Base-by-base conservation (phyloP, 1,284 basidiomycete genomes). In the Trichosporon sp. region DNA sequence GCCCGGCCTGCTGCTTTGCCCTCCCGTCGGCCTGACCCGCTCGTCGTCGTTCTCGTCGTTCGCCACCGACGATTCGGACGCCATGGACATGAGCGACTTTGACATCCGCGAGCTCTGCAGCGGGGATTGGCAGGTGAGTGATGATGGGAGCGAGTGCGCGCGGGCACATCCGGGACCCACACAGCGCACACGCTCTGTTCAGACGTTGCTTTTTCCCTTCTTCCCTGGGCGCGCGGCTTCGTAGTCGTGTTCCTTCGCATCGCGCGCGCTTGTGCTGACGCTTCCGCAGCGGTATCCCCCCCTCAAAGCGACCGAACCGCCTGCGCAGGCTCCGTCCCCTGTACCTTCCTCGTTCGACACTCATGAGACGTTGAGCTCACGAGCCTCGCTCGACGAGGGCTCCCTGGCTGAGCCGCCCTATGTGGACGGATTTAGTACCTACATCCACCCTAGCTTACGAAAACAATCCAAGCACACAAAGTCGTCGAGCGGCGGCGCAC, bases 351-450 rank as follows among this genome's bases (percentile, higher is more conserved):
- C 56, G 56, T 31, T 60, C 56, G 56, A 60, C 27, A 31, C 29
- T n/a, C 29, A 60, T 31, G 56, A 60, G 12, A 18, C 27, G 29
- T 21, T n/a, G 27, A 31, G 56, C 27, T 60, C 56, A 31, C 56
- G 56, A 60, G 27, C 27, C 56, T 60, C 56, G 29, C 18, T 29
- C 18, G 56, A 31, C 56, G 56, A 60, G 4, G 29, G 32, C 18
- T 18, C 56, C 56, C 27, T 60, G 27, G 29, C 56, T 29, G 29
- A 32, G 29, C 56, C 18, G 15, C 56, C 56, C 27, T 60, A 31
- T 60, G 56, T 60, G 56, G 56, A 60, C 29, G 56, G 56, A 60
- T 60, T 60, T 60, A 60, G 56, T 60, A 60, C 56, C 56, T 60
- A 60, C 56, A 60, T 60, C 56, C 56, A 60, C 56, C 56, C 56